Evolutionary conservation across 108 stramenopile genomes (phyloP).

Genomic region (Nitzschia palea): DNA sequence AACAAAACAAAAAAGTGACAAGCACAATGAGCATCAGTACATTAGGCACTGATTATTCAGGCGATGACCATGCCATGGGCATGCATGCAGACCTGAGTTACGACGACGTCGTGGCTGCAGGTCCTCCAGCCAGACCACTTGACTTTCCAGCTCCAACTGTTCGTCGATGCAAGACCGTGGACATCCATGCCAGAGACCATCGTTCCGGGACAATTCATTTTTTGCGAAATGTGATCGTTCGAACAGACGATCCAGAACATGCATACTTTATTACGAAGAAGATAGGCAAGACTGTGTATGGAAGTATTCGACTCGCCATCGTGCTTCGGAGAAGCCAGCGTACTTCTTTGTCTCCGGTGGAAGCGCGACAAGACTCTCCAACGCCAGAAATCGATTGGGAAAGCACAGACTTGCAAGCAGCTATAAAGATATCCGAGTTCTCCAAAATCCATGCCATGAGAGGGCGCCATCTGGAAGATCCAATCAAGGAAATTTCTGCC

Average conservation of each 20-base stretch:
- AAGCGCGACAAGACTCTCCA: slow-evolving; percentile 48
- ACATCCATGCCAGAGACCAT: slow-evolving; percentile 56
- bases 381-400: slow-evolving; percentile 64
- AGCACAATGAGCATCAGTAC: slow-evolving; percentile 7
- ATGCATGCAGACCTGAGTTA: slow-evolving; percentile 41
- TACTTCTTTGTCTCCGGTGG: slow-evolving; percentile 26
- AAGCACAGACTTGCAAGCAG: slow-evolving; percentile 63
- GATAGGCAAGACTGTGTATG: slow-evolving; percentile 60
- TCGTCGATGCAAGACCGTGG: slow-evolving; percentile 35
- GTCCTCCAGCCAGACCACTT: slow-evolving; percentile 57
- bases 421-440: slow-evolving; percentile 76
- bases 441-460: slow-evolving; percentile 54
- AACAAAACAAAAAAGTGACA: too few species aligned
- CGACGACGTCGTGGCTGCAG: slow-evolving; percentile 38
- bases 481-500: slow-evolving; percentile 88
- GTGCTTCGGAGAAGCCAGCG: slow-evolving; percentile 40
- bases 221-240: slow-evolving; percentile 42
- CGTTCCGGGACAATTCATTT: slow-evolving; percentile 37
- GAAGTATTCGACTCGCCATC: slow-evolving; percentile 60
- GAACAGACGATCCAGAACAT: slow-evolving; percentile 9
- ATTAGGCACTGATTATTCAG: neutral
- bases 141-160: slow-evolving; percentile 73
- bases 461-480: slow-evolving; percentile 77
- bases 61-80: neutral
- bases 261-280: slow-evolving; percentile 46